These are phyloP conservation scores for Hypocreales sp. DNA, from an alignment of 2,329 filamentous ascomycete species.

Conservation along the genomic window DNA sequence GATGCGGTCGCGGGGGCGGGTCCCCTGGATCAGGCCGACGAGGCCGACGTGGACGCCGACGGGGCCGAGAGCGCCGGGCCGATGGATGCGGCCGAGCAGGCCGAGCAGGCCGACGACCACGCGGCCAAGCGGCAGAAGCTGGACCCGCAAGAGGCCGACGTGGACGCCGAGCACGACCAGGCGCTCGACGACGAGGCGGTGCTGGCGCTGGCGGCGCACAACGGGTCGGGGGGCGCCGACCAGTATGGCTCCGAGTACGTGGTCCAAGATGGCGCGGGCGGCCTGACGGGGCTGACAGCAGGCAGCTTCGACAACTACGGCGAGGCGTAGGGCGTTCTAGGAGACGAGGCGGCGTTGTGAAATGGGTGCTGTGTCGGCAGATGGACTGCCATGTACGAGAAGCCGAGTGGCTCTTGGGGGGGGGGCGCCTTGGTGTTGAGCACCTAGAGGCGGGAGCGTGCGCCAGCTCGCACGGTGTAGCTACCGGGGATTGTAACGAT, in stretches of 20 bases:
- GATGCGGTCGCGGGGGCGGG: too few species aligned
- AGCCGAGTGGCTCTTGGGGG: too few species aligned
- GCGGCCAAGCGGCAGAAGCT: constrained; percentile 24
- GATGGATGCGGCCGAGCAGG: constrained; percentile 5
- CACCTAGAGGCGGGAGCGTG: too few species aligned
- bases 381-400: too few species aligned
- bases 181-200: constrained; percentile 32
- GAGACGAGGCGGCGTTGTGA: too few species aligned
- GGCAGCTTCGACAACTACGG: constrained; percentile 23
- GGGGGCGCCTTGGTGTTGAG: too few species aligned
- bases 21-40: neutral
- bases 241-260: constrained; percentile 27
- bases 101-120: constrained; percentile 17
- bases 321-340: constrained; percentile 25
- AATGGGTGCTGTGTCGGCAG: too few species aligned
- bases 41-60: constrained; percentile 2
- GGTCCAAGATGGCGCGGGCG: too few species aligned
- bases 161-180: constrained; percentile 15
- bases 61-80: constrained; percentile 2
- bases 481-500: too few species aligned
- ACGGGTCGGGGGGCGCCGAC: constrained; percentile 18
- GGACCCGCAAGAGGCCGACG: constrained; percentile 9
- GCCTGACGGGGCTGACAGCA: neutral
- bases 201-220: constrained; percentile 29
- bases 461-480: too few species aligned